Base-by-base conservation (phyloP, 768 basidiomycete genomes). In the Clavaria fumosa region DNA sequence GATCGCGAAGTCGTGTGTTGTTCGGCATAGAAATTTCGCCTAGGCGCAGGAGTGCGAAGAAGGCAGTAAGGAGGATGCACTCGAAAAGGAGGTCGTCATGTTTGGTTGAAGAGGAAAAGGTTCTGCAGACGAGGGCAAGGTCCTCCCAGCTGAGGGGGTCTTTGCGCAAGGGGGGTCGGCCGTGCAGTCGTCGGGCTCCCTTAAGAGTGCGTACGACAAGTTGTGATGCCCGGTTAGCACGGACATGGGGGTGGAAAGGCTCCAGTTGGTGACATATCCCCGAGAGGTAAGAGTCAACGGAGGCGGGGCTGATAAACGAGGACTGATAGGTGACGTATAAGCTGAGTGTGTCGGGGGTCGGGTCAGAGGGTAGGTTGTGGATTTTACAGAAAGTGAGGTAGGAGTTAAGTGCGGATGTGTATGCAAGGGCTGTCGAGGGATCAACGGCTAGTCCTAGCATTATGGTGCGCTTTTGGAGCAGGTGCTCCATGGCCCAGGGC, bases 181-280 rank as follows among this genome's bases (percentile, higher is more conserved):
- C 40, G 6, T 35, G 39, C 0, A 52, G 31, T 0, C 49, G 42
- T 7, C 42, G 45, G 39, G 43, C 49, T 4, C 59, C 59, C 1
- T 23, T 21, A 0, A 58, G 36, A 0, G 53, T 52, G 9, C 43
- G 26, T 0, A 7, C 0, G 6, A 59, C 56, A 3, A 53, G 38
- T 1, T 39, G 31, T 7, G 40, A 37, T 4, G 34, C 24, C 9
- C 53, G 47, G 3, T 23, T 30, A 1, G 2, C 2, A 12, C 50
- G 47, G 3, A 61, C 50, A 5, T 45, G 3, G 2, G 61, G 60
- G 37, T 47, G 63, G 7, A 45, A 42, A 0, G 47, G 5, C 34
- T 61, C 55, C 0, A 65, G 52, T 15, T 53, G 40, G 22, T 51
- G 54, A 38, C 54, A 54, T 14, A 61, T 59, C 5, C 63, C 60